Base-by-base conservation (phyloP, 1,139 yeast species). In the Barnettozyma hawaiiensis region DNA sequence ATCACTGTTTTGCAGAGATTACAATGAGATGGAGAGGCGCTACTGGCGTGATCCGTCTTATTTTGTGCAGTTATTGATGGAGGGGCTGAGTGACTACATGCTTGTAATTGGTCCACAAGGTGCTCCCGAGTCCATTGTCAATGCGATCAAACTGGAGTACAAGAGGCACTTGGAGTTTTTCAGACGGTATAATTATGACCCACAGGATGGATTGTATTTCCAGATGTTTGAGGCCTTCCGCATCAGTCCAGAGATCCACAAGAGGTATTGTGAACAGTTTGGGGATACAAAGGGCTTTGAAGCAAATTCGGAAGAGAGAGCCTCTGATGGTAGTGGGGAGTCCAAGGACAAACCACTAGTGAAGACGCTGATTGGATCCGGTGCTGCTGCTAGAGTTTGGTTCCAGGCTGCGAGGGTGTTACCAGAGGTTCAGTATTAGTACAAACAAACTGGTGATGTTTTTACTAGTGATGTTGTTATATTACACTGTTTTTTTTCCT, bases 11-110 rank as follows among this genome's bases (percentile, higher is more conserved):
- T 85, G 81, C 59, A 70, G 89, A 50, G 87, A 81, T 57, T 80
- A 80, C 48, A 60, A 42, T 19, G 74, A 70, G 39, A 62, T 66
- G 58, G 71, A 69, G 11, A 71, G 73, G 50, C 66, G 89, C 45
- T 78, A 75, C 61, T 81, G 84, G 77, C 70, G 83, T 47, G 87
- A 81, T 55, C 65, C 78, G 18, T 72, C 82, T 2, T 78, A 77
- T 60, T 82, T 81, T 57, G 73, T 76, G 41, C 87, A 81, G 57
- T 65, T 81, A 47, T 63, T 82, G 40, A 68, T 81, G 36, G 89
- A 81, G 59, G 89, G 89, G 0, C 66, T 80, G 45, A 85, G 85
- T 2, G 89, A 81, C 57, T 81, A 77, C 58, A 57, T 79, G 53
- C 61, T 76, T 48, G 70, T 67, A 36, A 65, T 76, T 40, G 78